Evolutionary conservation across 2,329 filamentous ascomycete genomes (phyloP).

Genomic region (Aspergillus viridinutans): DNA sequence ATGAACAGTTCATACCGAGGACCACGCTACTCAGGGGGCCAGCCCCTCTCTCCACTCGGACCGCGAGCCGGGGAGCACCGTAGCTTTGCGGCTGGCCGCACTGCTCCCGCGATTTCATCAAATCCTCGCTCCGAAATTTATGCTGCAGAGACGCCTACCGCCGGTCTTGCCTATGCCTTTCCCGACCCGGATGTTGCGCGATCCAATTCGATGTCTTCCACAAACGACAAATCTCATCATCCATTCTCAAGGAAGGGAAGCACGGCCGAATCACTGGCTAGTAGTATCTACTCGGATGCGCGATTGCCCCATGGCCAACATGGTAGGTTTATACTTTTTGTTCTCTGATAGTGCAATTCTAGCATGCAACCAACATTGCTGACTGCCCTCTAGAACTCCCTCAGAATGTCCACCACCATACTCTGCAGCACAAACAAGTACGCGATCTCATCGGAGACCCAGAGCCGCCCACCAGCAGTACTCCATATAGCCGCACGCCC

Average conservation of each 20-base stretch:
- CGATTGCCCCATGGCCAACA: slow-evolving; percentile 46
- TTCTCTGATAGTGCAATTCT: not conserved
- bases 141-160: slow-evolving; percentile 47
- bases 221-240: slow-evolving; percentile 28
- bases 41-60: slow-evolving; percentile 40
- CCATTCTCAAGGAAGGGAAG: slow-evolving; percentile 44
- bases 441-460: slow-evolving; percentile 44
- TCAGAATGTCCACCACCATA: slow-evolving; percentile 46
- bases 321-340: slow-evolving; percentile 32
- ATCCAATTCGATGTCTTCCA: slow-evolving; percentile 34
- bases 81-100: slow-evolving; percentile 42
- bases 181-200: slow-evolving; percentile 45
- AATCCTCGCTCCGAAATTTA: slow-evolving; percentile 49
- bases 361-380: not conserved
- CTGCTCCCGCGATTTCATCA: slow-evolving; percentile 46
- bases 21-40: slow-evolving; percentile 37
- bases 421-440: slow-evolving; percentile 46
- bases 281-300: slow-evolving; percentile 45
- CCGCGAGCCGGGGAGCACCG: slow-evolving; percentile 39
- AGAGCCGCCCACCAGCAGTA: slow-evolving; percentile 38
- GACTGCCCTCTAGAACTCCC: slow-evolving; percentile 37
- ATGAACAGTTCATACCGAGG: slow-evolving; percentile 35
- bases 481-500: slow-evolving; percentile 48
- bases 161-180: slow-evolving; percentile 49
- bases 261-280: slow-evolving; percentile 44